Base-by-base conservation (phyloP, 108 stramenopile species). In the Skeletonema menzelii region DNA sequence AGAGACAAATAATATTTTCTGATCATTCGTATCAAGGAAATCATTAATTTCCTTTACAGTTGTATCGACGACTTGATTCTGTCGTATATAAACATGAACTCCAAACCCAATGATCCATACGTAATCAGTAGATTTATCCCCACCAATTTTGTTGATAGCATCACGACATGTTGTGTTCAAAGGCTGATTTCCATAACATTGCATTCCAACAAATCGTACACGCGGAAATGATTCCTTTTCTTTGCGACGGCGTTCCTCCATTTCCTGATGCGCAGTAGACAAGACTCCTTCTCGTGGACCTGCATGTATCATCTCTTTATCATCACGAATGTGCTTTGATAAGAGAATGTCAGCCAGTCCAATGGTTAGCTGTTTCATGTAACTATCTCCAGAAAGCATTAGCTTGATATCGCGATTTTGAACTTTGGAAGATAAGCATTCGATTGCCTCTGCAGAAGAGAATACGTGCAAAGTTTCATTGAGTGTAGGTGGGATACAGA, bases 401-500 rank as follows among this genome's bases (percentile, higher is more conserved):
- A 53, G 49, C 24, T 24, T 53, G 49, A 53, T 53, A 53, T 22
- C 22, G 20, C 49, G 49, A 53, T 53, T 53, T 53, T 53, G 22
- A 8, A 22, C 49, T 20, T 22, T 1, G 24, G 49, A 22, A 10
- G 49, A 53, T 22, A 53, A 53, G 8, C 49, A 53, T 53, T 53
- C 49, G 19, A 53, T 53, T 24, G 49, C 49, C 49, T 53, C 49
- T 53, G 5, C 22, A 8, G 49, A 53, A 24, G 49, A 53, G 20
- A 53, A 53, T 53, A 53, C 24, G 22, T 53, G 49, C 49, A 53
- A 53, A 22, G 49, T 53, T 5, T 22, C 20, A 53, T 53, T 53
- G 49, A 53, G 49, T 7, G 22, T 53, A 53, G 49, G 49, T 20
- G 49, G 49, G 49, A 53, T 53, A 22, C 49, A 53, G 49, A 53